These are phyloP conservation scores for Tulasnella sp. DNA, from an alignment of 768 basidiomycete genomes.

Conservation along the genomic window DNA sequence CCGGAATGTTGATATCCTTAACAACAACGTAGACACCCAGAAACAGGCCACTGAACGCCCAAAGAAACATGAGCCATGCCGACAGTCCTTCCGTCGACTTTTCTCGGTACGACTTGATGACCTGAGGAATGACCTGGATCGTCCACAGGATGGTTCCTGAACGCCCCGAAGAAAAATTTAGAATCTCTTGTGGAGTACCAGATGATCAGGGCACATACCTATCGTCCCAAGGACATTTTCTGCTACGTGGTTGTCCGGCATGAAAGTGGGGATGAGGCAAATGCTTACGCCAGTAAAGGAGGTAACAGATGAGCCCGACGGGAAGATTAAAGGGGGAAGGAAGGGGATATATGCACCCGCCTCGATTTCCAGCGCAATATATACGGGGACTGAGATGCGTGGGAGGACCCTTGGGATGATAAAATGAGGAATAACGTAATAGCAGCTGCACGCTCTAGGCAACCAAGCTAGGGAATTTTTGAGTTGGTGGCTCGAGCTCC, in stretches of 20 bases:
- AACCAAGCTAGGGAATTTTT: not conserved
- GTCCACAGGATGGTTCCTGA: conserved; percentile 62
- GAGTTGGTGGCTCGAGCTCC: conserved; percentile 5
- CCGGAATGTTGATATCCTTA: conserved; percentile 53
- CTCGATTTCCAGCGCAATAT: not conserved
- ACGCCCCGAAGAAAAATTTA: not conserved
- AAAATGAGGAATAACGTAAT: not conserved
- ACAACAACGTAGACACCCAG: conserved; percentile 66
- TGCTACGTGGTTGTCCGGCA: conserved; percentile 19
- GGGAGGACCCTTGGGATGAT: not conserved
- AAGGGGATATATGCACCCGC: not conserved
- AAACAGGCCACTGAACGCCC: conserved; percentile 58
- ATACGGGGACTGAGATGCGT: not conserved
- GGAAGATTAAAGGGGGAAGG: not conserved
- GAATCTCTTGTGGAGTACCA: not conserved
- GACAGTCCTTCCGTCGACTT: conserved; percentile 71
- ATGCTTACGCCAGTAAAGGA: not conserved
- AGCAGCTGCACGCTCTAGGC: not conserved
- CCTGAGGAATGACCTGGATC: conserved; percentile 41
- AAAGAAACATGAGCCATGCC: conserved; percentile 61
- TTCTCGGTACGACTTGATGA: conserved; percentile 65
- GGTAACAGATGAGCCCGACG: not conserved
- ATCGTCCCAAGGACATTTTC: conserved; percentile 24
- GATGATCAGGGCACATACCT: not conserved
- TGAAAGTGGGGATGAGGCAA: not conserved